Conservation (phyloP, 163 green algal species). For the Botryococcus braunii region DNA sequence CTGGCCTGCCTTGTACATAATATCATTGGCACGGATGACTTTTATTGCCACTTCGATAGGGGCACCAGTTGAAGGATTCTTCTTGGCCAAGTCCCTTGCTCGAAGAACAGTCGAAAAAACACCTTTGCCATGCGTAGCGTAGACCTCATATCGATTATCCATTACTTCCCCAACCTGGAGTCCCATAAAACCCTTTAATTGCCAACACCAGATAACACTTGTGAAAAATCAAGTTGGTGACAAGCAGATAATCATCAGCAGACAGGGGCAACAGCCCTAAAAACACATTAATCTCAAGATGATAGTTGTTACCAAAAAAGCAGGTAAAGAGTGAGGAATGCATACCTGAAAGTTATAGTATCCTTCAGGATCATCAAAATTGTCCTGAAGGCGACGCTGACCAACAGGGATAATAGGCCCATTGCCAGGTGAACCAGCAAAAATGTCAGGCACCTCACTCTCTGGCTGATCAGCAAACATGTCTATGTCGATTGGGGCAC, state of each 20-base stretch:
- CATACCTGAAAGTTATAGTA: slow-evolving; percentile 95
- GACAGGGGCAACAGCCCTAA: too few species aligned
- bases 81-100: slow-evolving; percentile 50
- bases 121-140: slow-evolving; percentile 76
- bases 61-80: background rate
- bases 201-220: too few species aligned
- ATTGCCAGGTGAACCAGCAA: slow-evolving; percentile 48
- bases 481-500: slow-evolving; percentile 30
- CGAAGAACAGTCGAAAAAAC: slow-evolving; percentile 93
- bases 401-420: slow-evolving; percentile 6
- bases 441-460: slow-evolving; percentile 63
- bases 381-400: slow-evolving; percentile 63
- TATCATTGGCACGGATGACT: slow-evolving; percentile 95
- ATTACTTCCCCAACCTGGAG: slow-evolving; percentile 79
- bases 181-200: too few species aligned
- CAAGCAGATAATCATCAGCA: too few species aligned
- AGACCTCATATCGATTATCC: slow-evolving; percentile 82
- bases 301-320: too few species aligned
- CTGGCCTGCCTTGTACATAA: slow-evolving; percentile 85
- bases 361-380: slow-evolving; percentile 94
- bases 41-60: slow-evolving; percentile 15
- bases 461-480: slow-evolving; percentile 72
- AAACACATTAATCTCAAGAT: too few species aligned
- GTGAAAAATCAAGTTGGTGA: too few species aligned
- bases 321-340: too few species aligned